Percentiles rank a stretch among this genome's conserved stretches.
Evolutionary conservation across 257 asterid species (phyloP).

Genomic region (Cordia subcordata): DNA sequence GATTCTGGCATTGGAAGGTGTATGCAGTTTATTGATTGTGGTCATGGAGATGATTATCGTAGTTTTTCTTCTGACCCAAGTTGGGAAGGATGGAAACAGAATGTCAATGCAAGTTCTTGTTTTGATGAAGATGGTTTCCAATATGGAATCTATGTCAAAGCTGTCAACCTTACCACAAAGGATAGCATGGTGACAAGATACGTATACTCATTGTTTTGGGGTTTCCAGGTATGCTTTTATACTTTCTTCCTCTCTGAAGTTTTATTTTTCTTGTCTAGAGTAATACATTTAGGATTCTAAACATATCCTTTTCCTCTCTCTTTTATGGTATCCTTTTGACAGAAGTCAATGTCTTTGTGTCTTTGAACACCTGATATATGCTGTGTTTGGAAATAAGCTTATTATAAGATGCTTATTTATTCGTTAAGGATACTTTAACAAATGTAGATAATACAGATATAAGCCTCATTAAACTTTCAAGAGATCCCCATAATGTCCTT

Average conservation of each 20-base stretch:
- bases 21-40: conserved; percentile 59
- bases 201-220: conserved; percentile 86
- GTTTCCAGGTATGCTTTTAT: conserved; percentile 73
- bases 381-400: no score
- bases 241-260: no score
- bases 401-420: no score
- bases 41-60: conserved; percentile 30
- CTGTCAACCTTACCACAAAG: conserved; percentile 58
- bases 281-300: neutral
- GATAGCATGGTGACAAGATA: conserved; percentile 46
- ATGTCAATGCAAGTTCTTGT: conserved; percentile 55
- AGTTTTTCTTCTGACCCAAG: conserved; percentile 13
- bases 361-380: no score
- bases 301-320: no score
- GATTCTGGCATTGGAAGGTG: conserved; percentile 32
- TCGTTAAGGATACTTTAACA: no score
- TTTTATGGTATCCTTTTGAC: no score
- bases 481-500: no score
- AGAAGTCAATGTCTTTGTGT: no score
- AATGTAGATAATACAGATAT: no score
- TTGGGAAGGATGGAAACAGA: conserved; percentile 56
- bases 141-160: conserved; percentile 61
- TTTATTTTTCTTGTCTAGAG: neutral
- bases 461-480: no score
- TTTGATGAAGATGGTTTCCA: conserved; percentile 44